phyloP scores from a whole-genome alignment of 345 rosid genomes.

The Sapria himalayana region DNA sequence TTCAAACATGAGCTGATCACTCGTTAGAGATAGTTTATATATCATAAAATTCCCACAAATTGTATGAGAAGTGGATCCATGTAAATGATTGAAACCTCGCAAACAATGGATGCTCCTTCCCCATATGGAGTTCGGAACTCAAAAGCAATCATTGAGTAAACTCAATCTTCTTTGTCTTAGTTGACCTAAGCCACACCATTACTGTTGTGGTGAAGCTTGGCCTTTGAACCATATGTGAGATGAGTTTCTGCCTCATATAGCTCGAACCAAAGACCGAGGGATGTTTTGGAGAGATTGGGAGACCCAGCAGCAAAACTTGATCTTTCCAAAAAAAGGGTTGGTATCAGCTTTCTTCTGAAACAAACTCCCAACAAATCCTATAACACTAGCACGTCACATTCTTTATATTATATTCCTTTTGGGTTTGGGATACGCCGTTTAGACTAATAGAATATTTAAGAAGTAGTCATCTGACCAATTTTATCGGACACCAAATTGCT shows the following conservation, averaged over 20 bases:
- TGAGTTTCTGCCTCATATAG: conserved; percentile 7
- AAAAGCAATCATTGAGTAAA: conserved; percentile 2
- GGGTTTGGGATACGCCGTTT: too few relatives aligned
- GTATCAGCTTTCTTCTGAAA: too few relatives aligned
- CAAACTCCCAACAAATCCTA: too few relatives aligned
- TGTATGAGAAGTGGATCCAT: conserved; percentile 1
- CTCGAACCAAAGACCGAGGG: conserved; percentile 7
- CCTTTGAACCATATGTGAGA: conserved; percentile 1
- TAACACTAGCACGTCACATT: too few relatives aligned
- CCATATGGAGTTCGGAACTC: conserved; percentile 2
- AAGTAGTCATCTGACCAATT: too few relatives aligned
- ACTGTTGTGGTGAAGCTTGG: not conserved
- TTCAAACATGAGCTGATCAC: too few relatives aligned
- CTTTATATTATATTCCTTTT: too few relatives aligned
- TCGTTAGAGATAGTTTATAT: not conserved
- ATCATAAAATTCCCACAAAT: not conserved
- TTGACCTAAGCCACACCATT: conserved; percentile 4
- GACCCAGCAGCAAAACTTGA: conserved; percentile 8
- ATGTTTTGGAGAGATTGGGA: conserved; percentile 11
- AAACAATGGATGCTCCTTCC: conserved; percentile 1
- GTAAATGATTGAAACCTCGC: conserved; percentile 1
- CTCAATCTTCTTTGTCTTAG: conserved; percentile 3
- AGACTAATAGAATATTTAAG: too few relatives aligned
- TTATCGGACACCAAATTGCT: too few relatives aligned
- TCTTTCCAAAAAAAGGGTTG: too few relatives aligned